Evolutionary conservation across 768 basidiomycete species (phyloP), one percentile per base, ranked within the genome.

Genomic region (Botryobasidium botryosum): DNA sequence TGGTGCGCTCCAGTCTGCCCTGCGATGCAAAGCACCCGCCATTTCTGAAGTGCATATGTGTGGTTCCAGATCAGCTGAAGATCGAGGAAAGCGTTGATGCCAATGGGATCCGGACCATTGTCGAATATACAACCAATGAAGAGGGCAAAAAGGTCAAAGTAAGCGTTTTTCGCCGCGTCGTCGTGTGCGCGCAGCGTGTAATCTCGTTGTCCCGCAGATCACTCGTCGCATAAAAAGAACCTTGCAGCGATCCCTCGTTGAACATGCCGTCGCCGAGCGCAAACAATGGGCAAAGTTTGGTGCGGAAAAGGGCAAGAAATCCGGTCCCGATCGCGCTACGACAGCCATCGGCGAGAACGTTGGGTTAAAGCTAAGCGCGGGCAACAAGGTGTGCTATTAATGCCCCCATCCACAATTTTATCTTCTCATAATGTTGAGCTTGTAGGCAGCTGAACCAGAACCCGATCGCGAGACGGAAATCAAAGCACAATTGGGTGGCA

Each of bases 131-230:
- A 23, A 60, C 82, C 43, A 90, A 96, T 53, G 92, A 97, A 27
- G 79, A 91, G 24, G 92, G 88, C 5, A 87, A 90, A 64, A 88
- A 83, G 59, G 75, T 97, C 59, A 99, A 97, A 68, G 90, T 84
- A 51, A 32, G 67, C 52, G n/a, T n/a, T n/a, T n/a, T 32, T n/a
- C 10, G 35, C 5, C 40, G 18, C 10, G 38, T 23, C 31, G 35
- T 51, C 18, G 32, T 25, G n/a, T 18, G 29, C 36, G 17, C 43
- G 49, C 47, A 32, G 15, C 48, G 20, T 26, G 18, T 6, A 20
- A 35, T n/a, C 29, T 44, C 26, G 29, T 42, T 20, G 17, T 26
- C 29, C 35, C 31, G 10, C 51, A 91, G 87, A 77, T 88, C 47
- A 94, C 83, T 15, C 75, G 85, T 49, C 77, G 75, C 53, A 88